A percentile compares a stretch with the other conserved stretches of the same genome.
Conservation (phyloP, 208 protist genomes). For the Trypanosoma brucei region DNA sequence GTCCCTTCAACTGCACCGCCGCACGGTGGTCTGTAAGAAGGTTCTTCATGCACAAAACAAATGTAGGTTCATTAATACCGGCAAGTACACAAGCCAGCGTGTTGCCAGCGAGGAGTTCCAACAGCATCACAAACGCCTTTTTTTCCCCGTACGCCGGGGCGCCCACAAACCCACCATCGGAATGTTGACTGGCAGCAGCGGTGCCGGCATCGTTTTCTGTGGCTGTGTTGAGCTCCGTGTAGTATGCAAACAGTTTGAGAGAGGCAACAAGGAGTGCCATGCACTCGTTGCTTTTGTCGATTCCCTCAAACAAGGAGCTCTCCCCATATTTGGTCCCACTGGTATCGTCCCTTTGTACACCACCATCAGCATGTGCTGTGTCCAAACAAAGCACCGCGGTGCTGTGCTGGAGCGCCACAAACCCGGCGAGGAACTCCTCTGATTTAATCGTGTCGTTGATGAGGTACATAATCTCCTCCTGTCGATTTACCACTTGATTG, state of each 20-base stretch:
- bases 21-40: conserved; percentile 56
- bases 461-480: conserved; percentile 73
- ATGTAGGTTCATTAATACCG: conserved; percentile 87
- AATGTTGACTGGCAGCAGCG: neutral
- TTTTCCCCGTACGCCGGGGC: conserved; percentile 31
- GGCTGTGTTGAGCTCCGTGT: conserved; percentile 55
- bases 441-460: conserved; percentile 82
- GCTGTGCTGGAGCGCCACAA: conserved; percentile 74
- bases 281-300: conserved; percentile 49
- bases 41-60: conserved; percentile 72
- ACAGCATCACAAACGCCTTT: conserved; percentile 75
- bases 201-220: conserved; percentile 32
- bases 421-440: conserved; percentile 73
- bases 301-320: conserved; percentile 31
- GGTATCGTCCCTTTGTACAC: conserved; percentile 5
- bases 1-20: conserved; percentile 64
- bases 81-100: conserved; percentile 87
- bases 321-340: conserved; percentile 23
- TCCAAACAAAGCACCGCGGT: neutral
- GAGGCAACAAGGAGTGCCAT: conserved; percentile 70
- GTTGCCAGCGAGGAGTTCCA: conserved; percentile 85
- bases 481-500: conserved; percentile 86
- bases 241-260: conserved; percentile 79
- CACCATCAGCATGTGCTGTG: neutral
- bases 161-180: conserved; percentile 13